phyloP scores from a whole-genome alignment of 78 protist species.

The Protostelium mycophagum region DNA sequence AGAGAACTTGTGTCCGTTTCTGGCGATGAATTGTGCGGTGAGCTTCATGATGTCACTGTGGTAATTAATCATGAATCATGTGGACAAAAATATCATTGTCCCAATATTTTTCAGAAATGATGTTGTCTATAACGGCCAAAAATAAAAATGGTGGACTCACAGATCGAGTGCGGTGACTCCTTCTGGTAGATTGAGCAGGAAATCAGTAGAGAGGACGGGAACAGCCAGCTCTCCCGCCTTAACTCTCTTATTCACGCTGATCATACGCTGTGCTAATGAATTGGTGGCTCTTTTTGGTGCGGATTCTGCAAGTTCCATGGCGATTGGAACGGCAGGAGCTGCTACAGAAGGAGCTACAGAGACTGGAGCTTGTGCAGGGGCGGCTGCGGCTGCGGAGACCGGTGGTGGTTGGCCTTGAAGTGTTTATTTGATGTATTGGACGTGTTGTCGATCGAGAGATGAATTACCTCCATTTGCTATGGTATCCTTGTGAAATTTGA shows the following conservation, averaged over 20 bases:
- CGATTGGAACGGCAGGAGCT: constrained; percentile 10
- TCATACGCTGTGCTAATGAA: neutral
- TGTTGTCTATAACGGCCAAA: neutral
- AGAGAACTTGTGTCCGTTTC: constrained; percentile 49
- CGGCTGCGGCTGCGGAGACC: neutral
- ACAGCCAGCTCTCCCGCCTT: neutral
- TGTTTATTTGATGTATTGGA: no score
- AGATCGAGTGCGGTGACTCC: constrained; percentile 30
- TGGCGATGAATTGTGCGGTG: constrained; percentile 68
- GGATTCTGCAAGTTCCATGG: neutral
- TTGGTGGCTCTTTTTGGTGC: constrained; percentile 3
- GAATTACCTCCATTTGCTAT: neutral
- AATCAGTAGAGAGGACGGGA: neutral
- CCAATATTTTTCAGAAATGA: neutral
- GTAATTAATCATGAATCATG: neutral
- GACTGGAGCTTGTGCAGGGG: neutral
- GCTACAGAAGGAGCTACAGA: neutral
- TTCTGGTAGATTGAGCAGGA: constrained; percentile 39
- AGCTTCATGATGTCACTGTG: constrained; percentile 62
- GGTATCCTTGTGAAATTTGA: neutral
- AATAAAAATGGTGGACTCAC: constrained; percentile 10
- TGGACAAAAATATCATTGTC: neutral
- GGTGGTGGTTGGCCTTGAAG: no score
- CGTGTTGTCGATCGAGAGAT: neutral
- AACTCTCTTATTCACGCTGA: neutral